Base-by-base conservation (phyloP, 768 basidiomycete species). In the Leccinellum luteum region DNA sequence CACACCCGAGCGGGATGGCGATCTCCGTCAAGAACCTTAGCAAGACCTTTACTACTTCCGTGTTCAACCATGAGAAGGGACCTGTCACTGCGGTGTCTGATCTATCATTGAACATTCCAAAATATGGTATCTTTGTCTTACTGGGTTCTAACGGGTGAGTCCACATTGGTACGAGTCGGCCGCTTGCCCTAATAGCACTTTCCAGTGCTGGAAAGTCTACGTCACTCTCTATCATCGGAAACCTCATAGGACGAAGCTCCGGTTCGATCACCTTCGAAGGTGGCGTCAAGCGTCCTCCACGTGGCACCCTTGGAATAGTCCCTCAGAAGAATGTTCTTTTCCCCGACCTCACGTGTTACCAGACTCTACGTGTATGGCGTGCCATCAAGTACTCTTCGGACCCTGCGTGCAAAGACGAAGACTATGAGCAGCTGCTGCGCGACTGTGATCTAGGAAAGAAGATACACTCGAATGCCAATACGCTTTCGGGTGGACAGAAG, bases 321-420 rank as follows among this genome's bases (percentile, higher is more conserved):
- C 88, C 89, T 1, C 90, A 92, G 74, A 90, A 89, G 74, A 91
- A 92, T 63, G 89, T 92, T 5, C 76, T 92, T 3, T 89, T 91
- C 66, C 82, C 87, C 0, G 89, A 91, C 54, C 73, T 92, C 19
- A 80, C 85, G 1, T 91, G 89, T 66, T 75, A 84, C 49, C 87
- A 92, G 72, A 90, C 87, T 2, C 74, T 92, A 15, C 76, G 78
- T 1, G 80, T 92, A 30, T 92, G 89, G 89, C 77, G 74, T 47
- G 85, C 85, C 7, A 80, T 92, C 61, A 92, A 92, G 67, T 78
- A 79, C 71, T 82, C 82, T n/a, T 65, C 73, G 5, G 69, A 73
- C 61, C 75, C 79, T 2, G 25, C 34, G 5, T 65, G 70, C 13
- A 70, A 63, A 12, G 74, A 81, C 19, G 85, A 86, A 58, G 85